Conservation (phyloP, 2,329 filamentous ascomycete species). For the Monosporascus sp. region DNA sequence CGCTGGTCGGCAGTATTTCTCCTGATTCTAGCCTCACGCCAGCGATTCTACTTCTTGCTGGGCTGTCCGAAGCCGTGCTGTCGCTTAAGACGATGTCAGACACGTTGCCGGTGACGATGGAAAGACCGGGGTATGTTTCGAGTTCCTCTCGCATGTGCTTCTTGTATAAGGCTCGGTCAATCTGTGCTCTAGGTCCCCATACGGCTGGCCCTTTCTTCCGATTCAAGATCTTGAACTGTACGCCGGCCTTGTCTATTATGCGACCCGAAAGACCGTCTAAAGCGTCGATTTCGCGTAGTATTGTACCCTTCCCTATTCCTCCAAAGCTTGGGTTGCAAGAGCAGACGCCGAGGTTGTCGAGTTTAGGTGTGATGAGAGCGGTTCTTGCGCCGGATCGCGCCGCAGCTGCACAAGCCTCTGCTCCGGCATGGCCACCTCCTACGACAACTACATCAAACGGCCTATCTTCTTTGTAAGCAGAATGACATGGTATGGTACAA, state of each 20-base stretch:
- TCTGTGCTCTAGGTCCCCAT: slow-evolving; percentile 95
- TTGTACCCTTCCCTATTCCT: slow-evolving; percentile 97
- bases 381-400: slow-evolving; percentile 85
- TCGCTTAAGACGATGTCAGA: slow-evolving; percentile 80
- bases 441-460: slow-evolving; percentile 91
- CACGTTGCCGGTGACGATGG: slow-evolving; percentile 78
- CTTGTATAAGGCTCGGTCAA: slow-evolving; percentile 85
- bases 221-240: slow-evolving; percentile 92
- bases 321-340: slow-evolving; percentile 97
- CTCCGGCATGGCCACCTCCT: slow-evolving; percentile 90
- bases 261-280: slow-evolving; percentile 84
- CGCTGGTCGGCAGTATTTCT: slow-evolving; percentile 70
- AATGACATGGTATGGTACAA: too few species aligned
- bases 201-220: slow-evolving; percentile 87
- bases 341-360: slow-evolving; percentile 87
- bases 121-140: slow-evolving; percentile 68
- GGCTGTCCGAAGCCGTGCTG: slow-evolving; percentile 39
- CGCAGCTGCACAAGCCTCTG: slow-evolving; percentile 87
- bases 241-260: slow-evolving; percentile 86
- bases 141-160: slow-evolving; percentile 88
- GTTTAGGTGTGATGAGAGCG: slow-evolving; percentile 79
- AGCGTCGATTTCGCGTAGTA: slow-evolving; percentile 91
- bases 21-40: slow-evolving; percentile 86
- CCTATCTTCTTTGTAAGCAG: slow-evolving; percentile 31
- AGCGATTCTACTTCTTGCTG: slow-evolving; percentile 63